Evolutionary conservation across 2,329 filamentous ascomycete species (phyloP), one percentile per base, ranked within the genome.

Genomic region (Penicillium palitans): DNA sequence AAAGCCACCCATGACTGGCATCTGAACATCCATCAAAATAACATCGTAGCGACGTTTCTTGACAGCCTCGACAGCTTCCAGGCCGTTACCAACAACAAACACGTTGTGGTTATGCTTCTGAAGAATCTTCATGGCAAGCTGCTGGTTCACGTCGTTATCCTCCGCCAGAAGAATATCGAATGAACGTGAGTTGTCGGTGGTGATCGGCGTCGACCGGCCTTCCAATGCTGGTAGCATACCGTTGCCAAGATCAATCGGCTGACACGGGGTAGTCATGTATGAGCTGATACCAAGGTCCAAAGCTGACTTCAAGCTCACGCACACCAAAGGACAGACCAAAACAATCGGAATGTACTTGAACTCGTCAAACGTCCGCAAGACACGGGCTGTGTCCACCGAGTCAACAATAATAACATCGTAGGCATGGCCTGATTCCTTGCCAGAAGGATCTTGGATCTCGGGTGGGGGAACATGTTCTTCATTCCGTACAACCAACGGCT

Each of bases 1-100:
- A 72, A 99, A 98, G 45, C 95, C 95, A 72, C 95, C 95, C 93
- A 98, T 98, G 70, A 98, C 90, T n/a, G 95, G 95, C 95, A 99
- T 99, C 74, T 98, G 95, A 19, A 99, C 95, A 72, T 99, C 95
- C 95, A 99, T 99, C 49, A 99, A 83, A 64, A 99, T 95, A 61
- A 96, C 91, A 74, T 99, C 95, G 74, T 96, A 99, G 72, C 91
- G 89, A 78, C 90, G 93, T 73, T 88, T 86, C 81, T 96, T 93
- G 67, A 97, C 87, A n/a, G 90, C 88, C 71, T 97, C 90, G 15
- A 98, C 87, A 1, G 95, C 95, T 72, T 98, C 93, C 64, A 93
- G 84, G 61, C 95, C 95, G 72, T 99, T 99, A 68, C 93, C 91
- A 44, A 96, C 95, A 25, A 99, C 95, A 1, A 77, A 78, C 10